These are phyloP conservation scores for Trichomonascaceae sp. DNA, from an alignment of 1,139 yeast genomes.

Conservation along the genomic window DNA sequence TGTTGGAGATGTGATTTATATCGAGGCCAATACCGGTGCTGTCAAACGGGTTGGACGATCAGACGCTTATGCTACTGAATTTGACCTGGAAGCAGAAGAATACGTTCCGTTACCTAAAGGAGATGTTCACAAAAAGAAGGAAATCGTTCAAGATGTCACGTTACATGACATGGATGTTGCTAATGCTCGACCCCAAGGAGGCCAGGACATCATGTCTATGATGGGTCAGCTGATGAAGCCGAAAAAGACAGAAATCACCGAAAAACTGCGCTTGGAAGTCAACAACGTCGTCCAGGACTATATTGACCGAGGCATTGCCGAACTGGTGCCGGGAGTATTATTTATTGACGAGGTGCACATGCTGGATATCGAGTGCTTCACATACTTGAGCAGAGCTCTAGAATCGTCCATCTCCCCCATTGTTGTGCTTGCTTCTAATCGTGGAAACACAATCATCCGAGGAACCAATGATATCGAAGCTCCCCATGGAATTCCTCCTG, in stretches of 20 bases:
- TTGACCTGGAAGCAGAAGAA: conserved; percentile 96
- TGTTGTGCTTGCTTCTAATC: conserved; percentile 89
- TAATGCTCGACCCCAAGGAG: conserved; percentile 96
- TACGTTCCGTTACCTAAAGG: conserved; percentile 98
- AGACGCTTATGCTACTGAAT: conserved; percentile 97
- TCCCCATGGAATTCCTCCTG: conserved; percentile 97
- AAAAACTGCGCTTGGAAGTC: conserved; percentile 86
- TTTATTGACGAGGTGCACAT: conserved; percentile 97
- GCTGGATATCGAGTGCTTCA: conserved; percentile 93
- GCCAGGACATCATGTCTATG: conserved; percentile 96
- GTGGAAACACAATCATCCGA: conserved; percentile 86
- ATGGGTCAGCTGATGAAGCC: conserved; percentile 98
- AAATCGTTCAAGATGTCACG: conserved; percentile 95
- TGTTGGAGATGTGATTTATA: conserved; percentile 93
- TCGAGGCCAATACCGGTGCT: conserved; percentile 96
- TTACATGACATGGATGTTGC: conserved; percentile 95
- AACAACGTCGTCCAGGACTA: conserved; percentile 94
- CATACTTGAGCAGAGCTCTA: conserved; percentile 88
- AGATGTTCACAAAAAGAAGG: conserved; percentile 97
- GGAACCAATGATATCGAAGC: conserved; percentile 86
- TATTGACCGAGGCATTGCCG: conserved; percentile 97
- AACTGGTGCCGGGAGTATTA: conserved; percentile 95
- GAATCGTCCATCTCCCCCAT: conserved; percentile 91
- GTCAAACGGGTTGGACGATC: conserved; percentile 97
- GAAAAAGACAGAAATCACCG: conserved; percentile 96